These are phyloP conservation scores for Pseudonitzschia multiseries DNA, from an alignment of 108 stramenopile species.

Conservation along the genomic window DNA sequence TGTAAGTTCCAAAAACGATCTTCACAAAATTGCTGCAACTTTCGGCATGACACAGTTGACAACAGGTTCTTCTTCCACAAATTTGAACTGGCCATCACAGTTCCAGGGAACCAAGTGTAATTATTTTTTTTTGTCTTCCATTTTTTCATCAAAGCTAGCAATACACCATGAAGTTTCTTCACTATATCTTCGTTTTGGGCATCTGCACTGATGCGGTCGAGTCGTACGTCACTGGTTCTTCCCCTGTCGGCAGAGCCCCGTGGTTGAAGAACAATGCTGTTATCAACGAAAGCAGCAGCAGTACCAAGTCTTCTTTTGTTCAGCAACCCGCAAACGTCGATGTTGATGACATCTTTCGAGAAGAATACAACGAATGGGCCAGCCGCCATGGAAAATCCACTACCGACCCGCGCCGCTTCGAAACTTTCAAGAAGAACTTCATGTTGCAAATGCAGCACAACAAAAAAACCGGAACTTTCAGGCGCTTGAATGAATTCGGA, in stretches of 20 bases:
- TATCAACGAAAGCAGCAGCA: not conserved
- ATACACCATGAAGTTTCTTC: not conserved
- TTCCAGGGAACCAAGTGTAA: no score
- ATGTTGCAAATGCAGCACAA: slow-evolving; percentile 23
- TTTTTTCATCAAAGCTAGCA: not conserved
- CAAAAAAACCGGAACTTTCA: slow-evolving; percentile 12
- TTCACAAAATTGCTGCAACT: not conserved
- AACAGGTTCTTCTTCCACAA: not conserved
- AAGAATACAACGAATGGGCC: slow-evolving; percentile 15
- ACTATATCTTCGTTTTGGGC: not conserved
- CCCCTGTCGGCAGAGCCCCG: not conserved
- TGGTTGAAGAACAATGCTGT: not conserved
- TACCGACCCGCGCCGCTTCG: slow-evolving; percentile 1
- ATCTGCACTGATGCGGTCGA: not conserved
- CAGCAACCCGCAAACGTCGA: slow-evolving; percentile 7
- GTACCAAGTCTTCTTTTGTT: not conserved
- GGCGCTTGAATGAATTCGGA: slow-evolving; percentile 16
- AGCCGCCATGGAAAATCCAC: slow-evolving; percentile 2
- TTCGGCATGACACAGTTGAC: not conserved
- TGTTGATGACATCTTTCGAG: slow-evolving; percentile 16
- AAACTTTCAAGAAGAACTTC: slow-evolving; percentile 13
- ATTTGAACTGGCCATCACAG: no score
- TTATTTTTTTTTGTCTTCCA: no score
- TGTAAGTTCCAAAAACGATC: not conserved
- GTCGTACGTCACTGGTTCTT: not conserved